Evolutionary conservation across 768 basidiomycete genomes (phyloP), one percentile per base, ranked within the genome.

Genomic region (Rubroboletus satanas): DNA sequence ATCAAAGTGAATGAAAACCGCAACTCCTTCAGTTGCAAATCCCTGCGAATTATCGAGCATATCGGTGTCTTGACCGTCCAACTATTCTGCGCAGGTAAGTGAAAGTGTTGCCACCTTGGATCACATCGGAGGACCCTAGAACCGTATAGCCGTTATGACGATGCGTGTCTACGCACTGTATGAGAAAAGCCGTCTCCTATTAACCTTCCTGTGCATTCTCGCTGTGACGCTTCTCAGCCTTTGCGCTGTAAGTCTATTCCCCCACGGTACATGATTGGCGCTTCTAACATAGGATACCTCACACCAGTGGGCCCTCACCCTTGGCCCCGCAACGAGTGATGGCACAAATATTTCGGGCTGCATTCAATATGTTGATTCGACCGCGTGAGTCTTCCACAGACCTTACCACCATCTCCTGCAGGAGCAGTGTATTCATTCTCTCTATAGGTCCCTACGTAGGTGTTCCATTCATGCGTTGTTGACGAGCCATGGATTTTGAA

Each of bases 111-210:
- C 18, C 41, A 14, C 18, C 8, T 15, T n/a, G 29, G 4, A 9
- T 35, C 39, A 48, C 23, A n/a, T 31, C 15, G 11, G 17, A n/a
- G 4, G 8, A 18, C 48, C 15, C 7, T 6, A 31, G 3, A 15
- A n/a, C 17, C 17, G 2, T 29, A 29, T 18, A 63, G 61, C 14
- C 38, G 35, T 63, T 8, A 65, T 65, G 61, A 47, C 50, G 4
- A 63, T 65, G 48, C 65, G 61, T 12, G 59, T 61, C 7, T 66
- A 65, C 28, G 63, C 61, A 5, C 51, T 66, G 23, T 63, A 59
- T 17, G 32, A 52, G 14, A 54, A 53, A 45, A 57, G 42, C 31
- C 45, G 54, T 5, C 31, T 38, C 4, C 41, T 63, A 15, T 42
- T 65, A 6, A 5, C 11, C 14, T n/a, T 33, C 7, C 23, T 64